Base-by-base conservation (phyloP, 345 rosid genomes). In the Dimocarpus longan region DNA sequence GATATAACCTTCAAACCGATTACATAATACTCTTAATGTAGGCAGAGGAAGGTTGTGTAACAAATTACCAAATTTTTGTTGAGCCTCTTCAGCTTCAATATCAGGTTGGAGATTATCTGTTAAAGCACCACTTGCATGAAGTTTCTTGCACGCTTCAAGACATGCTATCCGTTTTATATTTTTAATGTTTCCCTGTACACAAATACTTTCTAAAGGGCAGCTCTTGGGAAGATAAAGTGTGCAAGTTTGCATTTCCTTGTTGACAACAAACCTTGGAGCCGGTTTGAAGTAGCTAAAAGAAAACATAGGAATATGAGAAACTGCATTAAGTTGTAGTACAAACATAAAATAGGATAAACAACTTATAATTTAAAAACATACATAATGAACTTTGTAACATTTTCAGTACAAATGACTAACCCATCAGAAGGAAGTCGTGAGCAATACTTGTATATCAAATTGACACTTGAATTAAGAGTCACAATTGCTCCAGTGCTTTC, bases 361-460 rank as follows among this genome's bases (percentile, higher is more conserved):
- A 4, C 0, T 8, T 39, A n/a, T 9, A 26, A 69, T 66, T 21
- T 46, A 32, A 32, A 32, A 32, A 28, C 3, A 52, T 50, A 16
- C 65, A 72, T 66, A 18, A 74, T 44, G 6, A 54, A 40, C 40
- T 40, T 62, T 81, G 37, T 26, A 68, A 10, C 39, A 78, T 74
- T 16, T 5, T 43, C 21, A 67, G 48, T 44, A 48, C 75, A 43
- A 71, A 28, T 73, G 66, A 89, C 92, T 81, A 73, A 95, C 98
- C 88, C 87, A 62, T 95, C 99, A 39, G 94, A 93, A 79, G 97
- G 99, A 66, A 93, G 95, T 50, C 92, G 86, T 7, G 98, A 91
- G 86, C 99, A 95, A 78, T 94, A 95, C 68, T 87, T 90, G 83
- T 90, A 64, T 77, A 95, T 75, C 89, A 95, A 84, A 56, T 67